phyloP scores from a whole-genome alignment of 441 rosid species.

The Dalechampia spathulata region DNA sequence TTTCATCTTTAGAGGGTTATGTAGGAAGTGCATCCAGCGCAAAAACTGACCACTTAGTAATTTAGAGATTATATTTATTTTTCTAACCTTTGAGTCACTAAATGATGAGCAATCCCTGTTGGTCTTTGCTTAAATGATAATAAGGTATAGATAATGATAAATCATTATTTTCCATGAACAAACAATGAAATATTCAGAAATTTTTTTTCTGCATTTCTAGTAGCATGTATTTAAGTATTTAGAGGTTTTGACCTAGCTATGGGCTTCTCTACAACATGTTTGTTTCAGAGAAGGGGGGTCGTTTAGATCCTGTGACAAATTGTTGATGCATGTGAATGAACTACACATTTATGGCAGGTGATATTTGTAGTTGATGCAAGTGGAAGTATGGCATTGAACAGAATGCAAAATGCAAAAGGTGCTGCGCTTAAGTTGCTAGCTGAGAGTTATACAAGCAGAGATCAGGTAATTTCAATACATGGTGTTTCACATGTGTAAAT shows the following conservation, averaged over 20 bases:
- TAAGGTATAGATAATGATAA: too few species aligned
- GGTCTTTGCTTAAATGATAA: too few species aligned
- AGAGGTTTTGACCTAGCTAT: neutral
- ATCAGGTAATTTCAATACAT: conserved; percentile 59
- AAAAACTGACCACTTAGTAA: too few species aligned
- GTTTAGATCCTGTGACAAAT: neutral
- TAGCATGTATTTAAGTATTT: neutral
- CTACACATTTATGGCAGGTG: conserved; percentile 46
- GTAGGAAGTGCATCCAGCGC: too few species aligned
- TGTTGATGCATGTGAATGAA: neutral
- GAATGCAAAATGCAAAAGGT: conserved; percentile 99
- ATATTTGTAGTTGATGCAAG: conserved; percentile 98
- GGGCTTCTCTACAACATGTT: neutral
- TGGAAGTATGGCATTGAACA: conserved; percentile 98
- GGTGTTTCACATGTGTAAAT: too few species aligned
- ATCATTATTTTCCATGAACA: neutral
- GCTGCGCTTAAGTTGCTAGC: conserved; percentile 95
- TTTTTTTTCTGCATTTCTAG: neutral
- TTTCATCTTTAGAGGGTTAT: too few species aligned
- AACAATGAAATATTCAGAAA: neutral
- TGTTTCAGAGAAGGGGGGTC: neutral
- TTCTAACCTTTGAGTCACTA: too few species aligned
- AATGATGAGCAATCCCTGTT: too few species aligned
- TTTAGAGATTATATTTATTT: too few species aligned
- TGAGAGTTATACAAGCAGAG: conserved; percentile 99